These are phyloP conservation scores for Geopyxis carbonaria DNA, from an alignment of 495 filamentous ascomycete species.

Conservation along the genomic window DNA sequence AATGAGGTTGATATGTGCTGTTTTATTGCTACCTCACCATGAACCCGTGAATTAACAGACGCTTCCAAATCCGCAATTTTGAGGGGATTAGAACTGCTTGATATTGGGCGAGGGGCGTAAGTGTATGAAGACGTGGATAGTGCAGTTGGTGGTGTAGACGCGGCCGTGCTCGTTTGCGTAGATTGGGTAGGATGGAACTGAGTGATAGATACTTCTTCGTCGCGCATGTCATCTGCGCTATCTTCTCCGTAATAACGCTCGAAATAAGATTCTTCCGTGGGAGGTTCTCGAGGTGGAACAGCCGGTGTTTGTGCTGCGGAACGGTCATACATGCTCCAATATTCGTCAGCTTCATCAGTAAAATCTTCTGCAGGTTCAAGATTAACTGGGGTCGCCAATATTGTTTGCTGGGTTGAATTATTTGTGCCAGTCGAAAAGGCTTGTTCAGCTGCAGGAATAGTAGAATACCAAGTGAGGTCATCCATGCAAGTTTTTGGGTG, in stretches of 20 bases:
- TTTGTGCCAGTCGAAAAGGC: conserved; percentile 21
- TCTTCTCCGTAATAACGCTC: too few relatives aligned
- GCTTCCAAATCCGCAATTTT: conserved; percentile 47
- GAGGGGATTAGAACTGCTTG: conserved; percentile 26
- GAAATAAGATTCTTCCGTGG: conserved; percentile 57
- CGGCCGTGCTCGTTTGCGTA: conserved; percentile 15
- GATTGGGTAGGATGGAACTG: conserved; percentile 40
- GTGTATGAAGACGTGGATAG: conserved; percentile 9
- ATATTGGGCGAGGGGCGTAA: conserved; percentile 12
- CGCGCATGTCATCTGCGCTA: too few relatives aligned
- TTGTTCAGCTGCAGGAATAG: conserved; percentile 23
- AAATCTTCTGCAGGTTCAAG: conserved; percentile 17
- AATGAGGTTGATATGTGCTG: conserved; percentile 79
- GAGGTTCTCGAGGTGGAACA: conserved; percentile 25
- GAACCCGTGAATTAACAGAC: conserved; percentile 43
- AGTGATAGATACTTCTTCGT: conserved; percentile 70
- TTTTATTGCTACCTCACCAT: conserved; percentile 63
- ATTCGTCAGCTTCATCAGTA: conserved; percentile 60
- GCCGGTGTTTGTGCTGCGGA: conserved; percentile 65
- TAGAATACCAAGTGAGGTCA: conserved; percentile 11
- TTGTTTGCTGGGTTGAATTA: not conserved
- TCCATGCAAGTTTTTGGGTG: conserved; percentile 30
- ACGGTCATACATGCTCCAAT: conserved; percentile 88
- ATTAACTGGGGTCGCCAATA: not conserved
- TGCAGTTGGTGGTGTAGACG: conserved; percentile 13